Base-by-base conservation (phyloP, 768 basidiomycete genomes). In the Royoungia palumana region DNA sequence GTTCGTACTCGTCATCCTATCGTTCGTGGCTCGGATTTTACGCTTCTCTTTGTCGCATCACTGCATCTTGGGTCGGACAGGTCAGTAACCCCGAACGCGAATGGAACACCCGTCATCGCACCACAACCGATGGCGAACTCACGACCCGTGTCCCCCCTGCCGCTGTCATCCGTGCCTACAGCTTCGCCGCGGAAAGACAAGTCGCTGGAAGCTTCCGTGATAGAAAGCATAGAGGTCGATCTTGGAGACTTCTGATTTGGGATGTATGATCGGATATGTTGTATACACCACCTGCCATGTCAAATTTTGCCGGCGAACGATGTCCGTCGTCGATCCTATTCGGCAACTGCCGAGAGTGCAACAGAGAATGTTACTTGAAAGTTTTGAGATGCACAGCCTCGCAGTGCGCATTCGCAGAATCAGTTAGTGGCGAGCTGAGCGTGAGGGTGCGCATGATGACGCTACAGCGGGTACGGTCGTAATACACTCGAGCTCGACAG, bases 211-310 rank as follows among this genome's bases (percentile, higher is more conserved):
- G 72, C 77, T 6, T 71, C 76, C 17, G 64, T 88, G 34, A 77
- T 86, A 54, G 81, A 85, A 41, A 75, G 75, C 24, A 75, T 89
- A 55, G 87, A 89, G 54, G 75, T 89, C 50, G 87, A 89, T 64
- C 71, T 89, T 38, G 87, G 87, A 43, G 87, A 89, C 67, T 89
- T 89, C 66, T 89, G 66, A 60, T 36, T 42, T 39, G 10, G 40
- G 14, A 49, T 39, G 46, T 49, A 21, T 28, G 1, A 28, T 28
- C 25, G 34, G 21, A 43, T n/a, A n/a, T n/a, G n/a, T n/a, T n/a
- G n/a, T n/a, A n/a, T n/a, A n/a, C n/a, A n/a, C n/a, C n/a, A n/a
- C n/a, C n/a, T n/a, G n/a, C n/a, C n/a, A n/a, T n/a, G n/a, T n/a
- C n/a, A n/a, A n/a, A n/a, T n/a, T n/a, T n/a, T n/a, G n/a, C n/a